Evolutionary conservation across 2,329 filamentous ascomycete species (phyloP).

Genomic region (Ceratocystis variospora): DNA sequence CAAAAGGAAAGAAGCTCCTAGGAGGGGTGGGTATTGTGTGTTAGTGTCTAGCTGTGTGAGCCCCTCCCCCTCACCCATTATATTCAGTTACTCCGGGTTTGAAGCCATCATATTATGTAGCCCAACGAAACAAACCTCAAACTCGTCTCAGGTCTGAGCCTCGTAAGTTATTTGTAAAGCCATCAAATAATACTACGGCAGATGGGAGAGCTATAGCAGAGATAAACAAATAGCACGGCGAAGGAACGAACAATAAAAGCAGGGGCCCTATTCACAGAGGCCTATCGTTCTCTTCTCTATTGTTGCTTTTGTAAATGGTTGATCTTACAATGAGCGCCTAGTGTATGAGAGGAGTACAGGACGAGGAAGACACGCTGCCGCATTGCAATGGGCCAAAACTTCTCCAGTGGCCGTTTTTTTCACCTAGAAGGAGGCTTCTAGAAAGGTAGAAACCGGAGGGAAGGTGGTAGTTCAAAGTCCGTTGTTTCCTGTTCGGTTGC

Average conservation of each 20-base stretch:
- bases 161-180: background rate
- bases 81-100: background rate
- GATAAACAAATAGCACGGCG: background rate
- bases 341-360: background rate
- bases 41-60: background rate
- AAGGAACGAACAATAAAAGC: conserved; percentile 2
- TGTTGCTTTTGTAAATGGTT: background rate
- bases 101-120: background rate
- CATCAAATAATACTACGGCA: background rate
- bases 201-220: background rate
- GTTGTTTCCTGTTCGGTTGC: background rate
- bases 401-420: background rate
- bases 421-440: background rate
- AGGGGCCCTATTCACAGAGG: background rate
- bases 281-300: background rate
- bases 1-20: too few relatives aligned
- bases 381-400: background rate
- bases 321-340: background rate
- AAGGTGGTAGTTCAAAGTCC: background rate
- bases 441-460: background rate
- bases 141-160: background rate
- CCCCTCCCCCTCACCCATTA: background rate
- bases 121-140: background rate
- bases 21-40: too few relatives aligned
- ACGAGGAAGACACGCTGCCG: background rate